Conservation (phyloP, 2,329 filamentous ascomycete species). For the Catunica adiposa region DNA sequence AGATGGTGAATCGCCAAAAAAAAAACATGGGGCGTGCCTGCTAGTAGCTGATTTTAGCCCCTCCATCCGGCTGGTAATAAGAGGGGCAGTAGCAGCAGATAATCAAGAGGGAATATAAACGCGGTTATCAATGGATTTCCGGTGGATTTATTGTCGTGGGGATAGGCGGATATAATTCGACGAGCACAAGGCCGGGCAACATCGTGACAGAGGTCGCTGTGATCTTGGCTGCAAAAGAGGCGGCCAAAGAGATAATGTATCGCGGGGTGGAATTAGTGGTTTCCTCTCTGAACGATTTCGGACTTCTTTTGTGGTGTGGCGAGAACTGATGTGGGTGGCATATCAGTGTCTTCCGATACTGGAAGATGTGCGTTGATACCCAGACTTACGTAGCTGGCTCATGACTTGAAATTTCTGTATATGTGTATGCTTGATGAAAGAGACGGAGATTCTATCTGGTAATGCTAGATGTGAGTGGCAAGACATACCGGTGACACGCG, state of each 20-base stretch:
- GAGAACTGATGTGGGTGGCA: not conserved
- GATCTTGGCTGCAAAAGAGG: not conserved
- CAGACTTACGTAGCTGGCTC: too few species aligned
- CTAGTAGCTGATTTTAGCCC: not conserved
- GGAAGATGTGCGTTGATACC: too few species aligned
- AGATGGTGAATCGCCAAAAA: not conserved
- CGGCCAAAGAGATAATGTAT: not conserved
- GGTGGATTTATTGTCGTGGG: too few species aligned
- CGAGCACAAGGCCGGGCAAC: too few species aligned
- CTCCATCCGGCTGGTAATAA: not conserved
- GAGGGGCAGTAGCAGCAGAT: not conserved
- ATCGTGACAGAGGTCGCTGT: too few species aligned
- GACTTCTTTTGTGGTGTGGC: not conserved
- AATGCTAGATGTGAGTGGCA: slow-evolving; percentile 1
- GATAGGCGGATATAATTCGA: too few species aligned
- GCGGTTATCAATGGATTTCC: not conserved
- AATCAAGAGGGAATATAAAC: not conserved
- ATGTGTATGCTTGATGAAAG: not conserved
- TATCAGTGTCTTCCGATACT: not conserved
- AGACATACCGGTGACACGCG: slow-evolving; percentile 70
- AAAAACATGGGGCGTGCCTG: too few species aligned
- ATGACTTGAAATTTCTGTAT: not conserved
- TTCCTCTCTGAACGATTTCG: not conserved
- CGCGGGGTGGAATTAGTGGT: not conserved
- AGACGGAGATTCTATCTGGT: not conserved